These are phyloP conservation scores for Sarocladium kiliense DNA, from an alignment of 2,329 filamentous ascomycete genomes.

Conservation along the genomic window DNA sequence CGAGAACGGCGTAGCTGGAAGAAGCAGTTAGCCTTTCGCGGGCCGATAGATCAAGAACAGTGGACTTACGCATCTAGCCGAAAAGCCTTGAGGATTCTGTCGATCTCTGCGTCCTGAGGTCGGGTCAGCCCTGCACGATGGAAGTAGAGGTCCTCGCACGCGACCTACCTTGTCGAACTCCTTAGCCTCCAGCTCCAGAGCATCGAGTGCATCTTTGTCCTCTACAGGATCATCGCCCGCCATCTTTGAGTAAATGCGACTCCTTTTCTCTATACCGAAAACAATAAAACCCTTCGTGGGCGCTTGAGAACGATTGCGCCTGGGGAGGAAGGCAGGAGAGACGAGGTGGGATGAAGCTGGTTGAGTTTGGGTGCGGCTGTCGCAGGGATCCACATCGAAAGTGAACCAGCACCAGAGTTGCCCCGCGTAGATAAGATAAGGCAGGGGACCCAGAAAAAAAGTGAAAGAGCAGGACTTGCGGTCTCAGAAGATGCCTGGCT, in stretches of 20 bases:
- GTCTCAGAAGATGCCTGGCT: neutral
- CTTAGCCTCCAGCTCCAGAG: conserved; percentile 77
- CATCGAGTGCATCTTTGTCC: conserved; percentile 72
- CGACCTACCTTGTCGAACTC: conserved; percentile 77
- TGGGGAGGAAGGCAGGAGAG: neutral
- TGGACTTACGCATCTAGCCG: conserved; percentile 55
- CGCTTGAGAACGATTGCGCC: neutral
- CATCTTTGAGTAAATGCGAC: conserved; percentile 23
- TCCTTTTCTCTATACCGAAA: neutral
- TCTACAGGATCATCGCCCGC: conserved; percentile 37
- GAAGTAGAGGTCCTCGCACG: conserved; percentile 14
- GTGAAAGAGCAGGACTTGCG: conserved; percentile 13
- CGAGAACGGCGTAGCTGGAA: conserved; percentile 80
- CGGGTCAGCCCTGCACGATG: conserved; percentile 12
- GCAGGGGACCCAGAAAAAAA: conserved; percentile 25
- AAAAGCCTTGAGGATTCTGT: conserved; percentile 88
- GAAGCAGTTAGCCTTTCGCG: neutral
- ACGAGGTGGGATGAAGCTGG: conserved; percentile 11
- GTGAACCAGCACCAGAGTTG: conserved; percentile 4
- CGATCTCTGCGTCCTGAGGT: conserved; percentile 82
- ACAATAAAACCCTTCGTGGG: neutral
- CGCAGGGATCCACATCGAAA: neutral
- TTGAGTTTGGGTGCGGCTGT: neutral
- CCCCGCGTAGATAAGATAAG: conserved; percentile 36
- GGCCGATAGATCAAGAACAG: too few species aligned